Evolutionary conservation across 2,329 filamentous ascomycete genomes (phyloP), one percentile per base, ranked within the genome.

Genomic region (Plenodomus lindquistii): DNA sequence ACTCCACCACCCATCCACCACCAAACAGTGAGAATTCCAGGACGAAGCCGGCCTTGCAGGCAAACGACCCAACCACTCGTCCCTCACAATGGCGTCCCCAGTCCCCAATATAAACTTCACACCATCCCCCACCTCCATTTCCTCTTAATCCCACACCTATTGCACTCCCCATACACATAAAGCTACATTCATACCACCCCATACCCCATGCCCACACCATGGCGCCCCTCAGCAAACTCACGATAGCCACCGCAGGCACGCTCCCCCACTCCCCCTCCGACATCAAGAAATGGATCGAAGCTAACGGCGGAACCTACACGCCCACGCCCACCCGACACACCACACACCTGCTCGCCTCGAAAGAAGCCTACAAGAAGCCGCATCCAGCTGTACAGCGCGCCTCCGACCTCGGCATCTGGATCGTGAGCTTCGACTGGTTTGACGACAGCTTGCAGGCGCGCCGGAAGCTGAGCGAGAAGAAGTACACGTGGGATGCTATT

Each of bases 301-400:
- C 76, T 3, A 83, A 87, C 48, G 84, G 83, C 6, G 91, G 88
- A 1, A 69, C 48, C 1, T 87, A 85, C 64, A 72, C 75, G 0
- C 66, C 75, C 1, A 72, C 77, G 0, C 71, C 90, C 16, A 77
- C 76, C 20, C 66, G 76, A 0, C 61, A 75, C 0, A 82, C 87
- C 9, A 96, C 91, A 0, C 91, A 96, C 70, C 74, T 96, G 0
- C 78, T 96, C 18, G 82, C 84, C 44, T 84, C 83, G 0, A 75
- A 80, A 41, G 78, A 84, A 27, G 81, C 85, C 15, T 91, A 84
- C 69, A 79, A 80, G 52, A 70, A 76, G 6, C 62, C 76, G 1
- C 67, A 69, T 50, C 69, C 77, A 17, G 44, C 52, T 38, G 62
- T 70, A 4, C 46, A 60, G 34, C 49, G 57, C 40, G 67, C 67